These are phyloP conservation scores for Anaeromyces robustus DNA, from an alignment of 192 early-diverging fungal species.

Conservation along the genomic window DNA sequence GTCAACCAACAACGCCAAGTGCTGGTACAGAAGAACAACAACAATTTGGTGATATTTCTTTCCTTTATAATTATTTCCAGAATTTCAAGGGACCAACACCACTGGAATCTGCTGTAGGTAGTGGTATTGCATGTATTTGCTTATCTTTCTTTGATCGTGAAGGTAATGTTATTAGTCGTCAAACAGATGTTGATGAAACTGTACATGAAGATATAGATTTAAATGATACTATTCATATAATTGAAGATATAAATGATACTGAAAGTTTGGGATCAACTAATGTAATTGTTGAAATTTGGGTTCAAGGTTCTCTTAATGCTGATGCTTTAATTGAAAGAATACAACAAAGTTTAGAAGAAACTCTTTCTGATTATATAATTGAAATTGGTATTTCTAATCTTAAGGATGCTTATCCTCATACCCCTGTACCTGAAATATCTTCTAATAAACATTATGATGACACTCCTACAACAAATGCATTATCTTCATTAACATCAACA, in stretches of 20 bases:
- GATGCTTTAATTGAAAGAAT: not conserved
- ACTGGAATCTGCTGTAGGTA: not conserved
- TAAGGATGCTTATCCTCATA: not conserved
- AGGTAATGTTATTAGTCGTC: not conserved
- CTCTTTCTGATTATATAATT: not conserved
- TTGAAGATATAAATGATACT: not conserved
- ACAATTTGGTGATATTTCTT: not conserved
- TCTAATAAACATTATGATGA: not conserved
- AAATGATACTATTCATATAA: not conserved
- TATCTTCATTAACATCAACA: too few relatives aligned
- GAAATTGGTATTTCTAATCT: not conserved
- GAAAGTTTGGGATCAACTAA: not conserved
- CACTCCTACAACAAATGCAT: too few relatives aligned
- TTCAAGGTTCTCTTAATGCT: not conserved
- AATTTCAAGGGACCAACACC: not conserved
- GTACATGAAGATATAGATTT: not conserved
- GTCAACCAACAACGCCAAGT: not conserved
- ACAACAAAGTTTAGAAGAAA: not conserved
- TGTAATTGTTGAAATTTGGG: not conserved
- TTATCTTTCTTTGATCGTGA: not conserved
- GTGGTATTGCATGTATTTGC: not conserved
- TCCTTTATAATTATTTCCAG: not conserved
- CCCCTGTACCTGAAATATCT: not conserved
- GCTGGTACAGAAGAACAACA: not conserved
- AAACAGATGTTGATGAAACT: not conserved